Conservation (phyloP, 2,329 filamentous ascomycete genomes). For the Xylaria sp. region DNA sequence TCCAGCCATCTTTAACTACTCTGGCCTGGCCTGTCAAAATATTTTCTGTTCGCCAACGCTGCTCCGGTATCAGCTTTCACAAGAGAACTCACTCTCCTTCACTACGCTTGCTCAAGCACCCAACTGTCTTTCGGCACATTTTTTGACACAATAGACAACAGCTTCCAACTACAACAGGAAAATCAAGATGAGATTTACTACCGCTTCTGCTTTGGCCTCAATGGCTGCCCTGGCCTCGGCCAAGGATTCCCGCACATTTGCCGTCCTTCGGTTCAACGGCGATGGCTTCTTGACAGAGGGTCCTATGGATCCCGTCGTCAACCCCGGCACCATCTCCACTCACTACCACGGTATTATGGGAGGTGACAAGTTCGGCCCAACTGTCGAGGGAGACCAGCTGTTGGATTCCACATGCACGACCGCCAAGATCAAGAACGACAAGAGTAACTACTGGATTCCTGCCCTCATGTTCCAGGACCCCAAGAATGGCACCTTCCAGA, state of each 20-base stretch:
- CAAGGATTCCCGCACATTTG: slow-evolving; percentile 64
- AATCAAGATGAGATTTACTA: slow-evolving; percentile 44
- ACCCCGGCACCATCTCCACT: slow-evolving; percentile 64
- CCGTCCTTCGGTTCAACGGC: slow-evolving; percentile 77
- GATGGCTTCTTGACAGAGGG: slow-evolving; percentile 69
- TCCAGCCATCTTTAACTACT: slow-evolving; percentile 22
- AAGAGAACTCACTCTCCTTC: slow-evolving; percentile 38
- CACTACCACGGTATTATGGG: slow-evolving; percentile 79
- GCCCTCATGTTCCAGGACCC: slow-evolving; percentile 74
- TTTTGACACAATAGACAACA: slow-evolving; percentile 25
- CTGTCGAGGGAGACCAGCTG: slow-evolving; percentile 69
- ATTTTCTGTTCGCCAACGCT: slow-evolving; percentile 35
- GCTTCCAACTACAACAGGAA: not conserved
- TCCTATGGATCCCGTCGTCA: slow-evolving; percentile 74
- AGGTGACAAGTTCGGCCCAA: slow-evolving; percentile 72
- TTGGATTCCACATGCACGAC: slow-evolving; percentile 74
- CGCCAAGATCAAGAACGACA: slow-evolving; percentile 73
- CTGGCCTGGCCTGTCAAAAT: slow-evolving; percentile 24
- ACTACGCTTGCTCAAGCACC: slow-evolving; percentile 35
- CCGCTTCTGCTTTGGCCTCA: slow-evolving; percentile 39
- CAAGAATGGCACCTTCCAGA: slow-evolving; percentile 69
- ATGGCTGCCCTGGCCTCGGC: slow-evolving; percentile 54
- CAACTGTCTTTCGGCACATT: slow-evolving; percentile 29
- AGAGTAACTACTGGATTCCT: slow-evolving; percentile 82
- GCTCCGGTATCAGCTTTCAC: slow-evolving; percentile 37